phyloP scores from a whole-genome alignment of 768 basidiomycete species.

The Panellus pusillus region DNA sequence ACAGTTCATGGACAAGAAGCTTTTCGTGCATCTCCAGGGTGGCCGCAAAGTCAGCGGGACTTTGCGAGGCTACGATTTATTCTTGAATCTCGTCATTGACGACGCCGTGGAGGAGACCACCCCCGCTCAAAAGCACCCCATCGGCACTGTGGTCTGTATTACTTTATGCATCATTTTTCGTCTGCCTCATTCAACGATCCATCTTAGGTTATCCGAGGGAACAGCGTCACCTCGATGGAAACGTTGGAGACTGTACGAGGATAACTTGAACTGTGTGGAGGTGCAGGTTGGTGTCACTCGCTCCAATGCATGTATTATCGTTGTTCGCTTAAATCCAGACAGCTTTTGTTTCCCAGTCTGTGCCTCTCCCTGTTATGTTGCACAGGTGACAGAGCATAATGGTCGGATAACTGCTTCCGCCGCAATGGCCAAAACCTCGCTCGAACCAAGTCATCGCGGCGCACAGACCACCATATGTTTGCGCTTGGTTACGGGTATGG shows the following conservation, averaged over 20 bases:
- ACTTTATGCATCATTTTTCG: not conserved
- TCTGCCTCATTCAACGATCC: not conserved
- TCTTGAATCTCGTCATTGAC: conserved; percentile 97
- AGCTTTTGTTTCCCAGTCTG: conserved; percentile 4
- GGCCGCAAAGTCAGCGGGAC: conserved; percentile 95
- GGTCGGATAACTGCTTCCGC: not conserved
- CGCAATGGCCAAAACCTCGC: not conserved
- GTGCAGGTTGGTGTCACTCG: conserved; percentile 15
- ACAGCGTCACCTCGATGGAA: conserved; percentile 23
- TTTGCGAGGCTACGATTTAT: conserved; percentile 96
- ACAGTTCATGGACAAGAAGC: conserved; percentile 98
- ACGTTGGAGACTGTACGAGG: conserved; percentile 22
- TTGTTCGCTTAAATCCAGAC: conserved; percentile 12
- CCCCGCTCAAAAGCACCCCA: conserved; percentile 85
- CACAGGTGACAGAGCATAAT: not conserved
- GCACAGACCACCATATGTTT: conserved; percentile 17
- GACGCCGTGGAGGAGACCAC: conserved; percentile 91
- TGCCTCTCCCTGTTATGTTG: not conserved
- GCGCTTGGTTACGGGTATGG: not conserved
- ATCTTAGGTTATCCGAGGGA: conserved; percentile 19
- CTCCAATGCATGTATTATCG: not conserved
- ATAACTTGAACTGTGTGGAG: not conserved
- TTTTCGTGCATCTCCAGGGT: conserved; percentile 92
- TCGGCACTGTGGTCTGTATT: conserved; percentile 84
- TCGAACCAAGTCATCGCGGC: conserved; percentile 1